These are phyloP conservation scores for Suhomyces sp. DNA, from an alignment of 805 yeast species.

Conservation along the genomic window DNA sequence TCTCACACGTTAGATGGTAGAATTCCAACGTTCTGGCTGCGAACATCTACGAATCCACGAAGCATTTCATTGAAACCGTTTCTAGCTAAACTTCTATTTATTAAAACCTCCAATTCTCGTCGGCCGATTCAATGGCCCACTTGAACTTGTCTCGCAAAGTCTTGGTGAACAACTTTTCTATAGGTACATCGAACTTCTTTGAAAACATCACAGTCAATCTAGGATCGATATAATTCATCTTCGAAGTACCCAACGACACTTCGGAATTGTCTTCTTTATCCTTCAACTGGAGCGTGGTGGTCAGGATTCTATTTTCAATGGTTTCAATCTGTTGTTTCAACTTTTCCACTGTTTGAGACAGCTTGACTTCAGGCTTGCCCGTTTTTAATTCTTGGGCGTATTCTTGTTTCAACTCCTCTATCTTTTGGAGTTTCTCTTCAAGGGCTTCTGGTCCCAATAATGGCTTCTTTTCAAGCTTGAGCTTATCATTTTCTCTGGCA, in stretches of 20 bases:
- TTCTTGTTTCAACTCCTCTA: conserved; percentile 48
- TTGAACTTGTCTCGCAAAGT: conserved; percentile 88
- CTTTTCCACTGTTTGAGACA: conserved; percentile 59
- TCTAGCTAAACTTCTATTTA: background rate
- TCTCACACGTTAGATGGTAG: no score
- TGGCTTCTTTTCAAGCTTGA: conserved; percentile 54
- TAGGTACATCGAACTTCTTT: conserved; percentile 82
- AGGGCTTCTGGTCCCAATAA: conserved; percentile 53
- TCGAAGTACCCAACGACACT: conserved; percentile 89
- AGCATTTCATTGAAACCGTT: no score
- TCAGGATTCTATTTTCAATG: conserved; percentile 66
- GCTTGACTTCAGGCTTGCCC: conserved; percentile 55
- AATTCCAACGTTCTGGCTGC: background rate
- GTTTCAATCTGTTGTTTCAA: conserved; percentile 67
- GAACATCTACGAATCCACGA: background rate
- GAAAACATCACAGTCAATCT: conserved; percentile 85
- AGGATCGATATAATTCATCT: conserved; percentile 94
- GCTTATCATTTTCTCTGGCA: conserved; percentile 73
- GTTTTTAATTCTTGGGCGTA: conserved; percentile 57
- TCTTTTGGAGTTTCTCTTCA: conserved; percentile 54
- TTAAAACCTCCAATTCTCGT: conserved; percentile 81
- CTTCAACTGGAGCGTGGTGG: conserved; percentile 69
- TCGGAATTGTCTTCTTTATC: conserved; percentile 94
- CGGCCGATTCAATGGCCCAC: conserved; percentile 94
- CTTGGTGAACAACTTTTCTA: conserved; percentile 87